Conservation (phyloP, 1,139 yeast genomes). For the Hansenula lynferdii region DNA sequence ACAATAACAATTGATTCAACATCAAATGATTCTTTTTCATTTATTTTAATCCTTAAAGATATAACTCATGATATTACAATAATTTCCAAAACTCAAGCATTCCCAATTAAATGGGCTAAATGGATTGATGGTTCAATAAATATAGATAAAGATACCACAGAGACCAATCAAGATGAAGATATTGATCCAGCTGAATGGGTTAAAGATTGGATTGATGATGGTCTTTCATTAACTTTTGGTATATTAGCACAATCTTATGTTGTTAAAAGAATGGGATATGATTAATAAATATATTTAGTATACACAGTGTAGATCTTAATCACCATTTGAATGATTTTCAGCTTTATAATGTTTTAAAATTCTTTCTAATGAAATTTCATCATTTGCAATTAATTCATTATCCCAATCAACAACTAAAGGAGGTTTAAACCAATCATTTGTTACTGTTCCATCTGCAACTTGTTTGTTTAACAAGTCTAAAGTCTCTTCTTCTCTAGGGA, state of each 20-base stretch:
- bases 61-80: slow-evolving; percentile 71
- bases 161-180: slow-evolving; percentile 32
- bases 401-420: slow-evolving; percentile 59
- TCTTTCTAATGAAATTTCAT: slow-evolving; percentile 27
- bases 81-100: slow-evolving; percentile 78
- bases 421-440: slow-evolving; percentile 25
- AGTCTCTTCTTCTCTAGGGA: neutral
- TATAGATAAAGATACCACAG: slow-evolving; percentile 20
- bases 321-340: slow-evolving; percentile 2
- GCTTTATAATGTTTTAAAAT: slow-evolving; percentile 8
- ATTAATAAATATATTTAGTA: neutral
- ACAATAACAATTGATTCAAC: slow-evolving; percentile 35
- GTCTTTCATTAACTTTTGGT: slow-evolving; percentile 75
- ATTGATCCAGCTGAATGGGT: slow-evolving; percentile 96
- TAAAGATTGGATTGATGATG: slow-evolving; percentile 85
- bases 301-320: neutral
- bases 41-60: slow-evolving; percentile 72
- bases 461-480: neutral
- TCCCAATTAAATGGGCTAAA: slow-evolving; percentile 83
- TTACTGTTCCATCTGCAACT: neutral
- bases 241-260: slow-evolving; percentile 89
- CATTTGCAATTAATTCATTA: slow-evolving; percentile 46
- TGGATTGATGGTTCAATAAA: slow-evolving; percentile 60
- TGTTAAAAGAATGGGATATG: slow-evolving; percentile 79
- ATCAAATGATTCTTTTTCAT: slow-evolving; percentile 46